Evolutionary conservation across 2,329 filamentous ascomycete genomes (phyloP), one percentile per base, ranked within the genome.

Genomic region (Neofusicoccum kwambonambiense): DNA sequence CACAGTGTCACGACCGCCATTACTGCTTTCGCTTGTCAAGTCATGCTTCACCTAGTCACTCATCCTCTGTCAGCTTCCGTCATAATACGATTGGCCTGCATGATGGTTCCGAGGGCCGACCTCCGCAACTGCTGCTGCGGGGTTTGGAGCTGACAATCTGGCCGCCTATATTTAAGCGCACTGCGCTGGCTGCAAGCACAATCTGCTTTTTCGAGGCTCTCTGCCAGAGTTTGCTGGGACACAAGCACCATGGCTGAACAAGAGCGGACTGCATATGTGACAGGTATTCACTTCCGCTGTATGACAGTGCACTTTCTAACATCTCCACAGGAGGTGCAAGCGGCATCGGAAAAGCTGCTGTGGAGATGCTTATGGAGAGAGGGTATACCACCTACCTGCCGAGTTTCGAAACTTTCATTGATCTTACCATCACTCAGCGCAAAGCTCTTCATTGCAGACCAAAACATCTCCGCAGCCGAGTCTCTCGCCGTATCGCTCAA

Each of bases 381-480:
- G 70, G 70, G 69, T 72, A 61, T 63, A 35, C 39, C 37, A 49
- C 44, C 19, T 6, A n/a, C 17, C 44, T 17, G 49, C 31, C 4
- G 5, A 3, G 17, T 42, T 13, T 31, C 8, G 4, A 19, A 8
- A 49, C 22, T 17, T 13, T 8, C 37, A 44, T 15, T 39, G 9
- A 19, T 31, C 37, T 39, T 5, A 11, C 19, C 17, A 19, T 17
- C 65, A 45, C 11, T 69, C 50, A 82, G 80, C 12, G 81, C 84
- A 66, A 78, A 80, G 44, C 81, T 87, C 41, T 82, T 81, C 64
- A 82, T 84, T 2, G 77, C 84, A 35, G 78, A 80, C 65, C 67
- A 68, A 37, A 71, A 78, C 65, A 64, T 73, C n/a, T 9, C 65
- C 22, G 68, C 66, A 8, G 71, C 74, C 8, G 37, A 74, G 64